Evolutionary conservation across 805 yeast species (phyloP).

Genomic region (Debaryomyces castellii): DNA sequence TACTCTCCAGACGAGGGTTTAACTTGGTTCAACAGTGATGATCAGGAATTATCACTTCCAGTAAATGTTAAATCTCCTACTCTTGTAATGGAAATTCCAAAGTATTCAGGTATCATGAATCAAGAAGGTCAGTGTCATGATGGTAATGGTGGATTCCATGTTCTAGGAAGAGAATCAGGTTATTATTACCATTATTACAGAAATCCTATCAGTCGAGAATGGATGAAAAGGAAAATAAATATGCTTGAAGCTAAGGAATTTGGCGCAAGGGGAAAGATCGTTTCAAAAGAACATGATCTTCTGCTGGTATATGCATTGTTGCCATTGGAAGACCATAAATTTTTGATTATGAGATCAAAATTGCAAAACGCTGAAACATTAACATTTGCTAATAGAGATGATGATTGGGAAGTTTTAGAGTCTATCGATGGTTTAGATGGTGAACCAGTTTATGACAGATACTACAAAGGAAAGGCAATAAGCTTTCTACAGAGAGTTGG

Average conservation of each 20-base stretch:
- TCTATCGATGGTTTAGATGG: conserved; percentile 1
- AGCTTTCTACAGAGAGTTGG: background rate
- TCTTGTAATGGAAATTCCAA: conserved; percentile 4
- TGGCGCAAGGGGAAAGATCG: conserved; percentile 7
- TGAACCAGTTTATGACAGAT: conserved; percentile 5
- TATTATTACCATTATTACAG: conserved; percentile 11
- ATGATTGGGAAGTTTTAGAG: background rate
- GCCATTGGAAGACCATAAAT: conserved; percentile 4
- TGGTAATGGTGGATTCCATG: conserved; percentile 12
- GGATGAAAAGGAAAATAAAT: conserved; percentile 5
- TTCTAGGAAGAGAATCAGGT: conserved; percentile 13
- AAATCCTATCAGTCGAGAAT: background rate
- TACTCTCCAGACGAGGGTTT: conserved; percentile 17
- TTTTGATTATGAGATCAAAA: background rate
- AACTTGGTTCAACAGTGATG: conserved; percentile 12
- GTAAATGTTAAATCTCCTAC: conserved; percentile 3
- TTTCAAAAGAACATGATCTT: background rate
- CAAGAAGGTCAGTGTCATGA: conserved; percentile 17
- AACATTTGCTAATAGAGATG: background rate
- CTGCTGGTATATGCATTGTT: background rate
- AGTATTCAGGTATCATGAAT: conserved; percentile 16
- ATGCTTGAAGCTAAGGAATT: background rate
- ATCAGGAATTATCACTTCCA: conserved; percentile 7
- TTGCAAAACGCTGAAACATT: background rate
- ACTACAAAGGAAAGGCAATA: background rate